phyloP scores from a whole-genome alignment of 1,284 basidiomycete genomes.

The Marasmius sp. region DNA sequence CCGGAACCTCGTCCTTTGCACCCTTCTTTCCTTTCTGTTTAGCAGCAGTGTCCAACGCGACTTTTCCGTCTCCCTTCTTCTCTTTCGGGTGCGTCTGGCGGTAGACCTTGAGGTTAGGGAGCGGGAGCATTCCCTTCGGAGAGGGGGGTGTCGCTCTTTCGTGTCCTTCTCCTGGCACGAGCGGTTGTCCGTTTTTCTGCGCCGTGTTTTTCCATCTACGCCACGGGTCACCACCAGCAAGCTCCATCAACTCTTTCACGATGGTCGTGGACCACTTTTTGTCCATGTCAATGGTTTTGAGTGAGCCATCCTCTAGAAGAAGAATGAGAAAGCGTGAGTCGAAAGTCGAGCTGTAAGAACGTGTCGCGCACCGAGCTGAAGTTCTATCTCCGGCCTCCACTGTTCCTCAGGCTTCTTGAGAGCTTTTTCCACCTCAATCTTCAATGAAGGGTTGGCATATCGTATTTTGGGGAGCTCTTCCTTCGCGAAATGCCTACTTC shows the following conservation, averaged over 20 bases:
- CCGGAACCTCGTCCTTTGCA: neutral
- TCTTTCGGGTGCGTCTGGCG: constrained; percentile 12
- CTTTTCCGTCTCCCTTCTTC: constrained; percentile 2
- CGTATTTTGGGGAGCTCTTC: constrained; percentile 73
- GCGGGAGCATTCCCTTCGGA: neutral
- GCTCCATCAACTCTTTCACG: constrained; percentile 65
- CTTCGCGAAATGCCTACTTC: constrained; percentile 68
- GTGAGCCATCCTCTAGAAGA: constrained; percentile 51
- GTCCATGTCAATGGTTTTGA: constrained; percentile 51
- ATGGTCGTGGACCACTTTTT: constrained; percentile 69
- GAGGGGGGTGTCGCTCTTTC: constrained; percentile 14
- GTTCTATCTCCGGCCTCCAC: constrained; percentile 57
- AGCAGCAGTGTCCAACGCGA: constrained; percentile 1
- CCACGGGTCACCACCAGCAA: constrained; percentile 62
- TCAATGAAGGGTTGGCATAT: constrained; percentile 64
- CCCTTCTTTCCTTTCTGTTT: neutral
- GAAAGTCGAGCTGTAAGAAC: constrained; percentile 13
- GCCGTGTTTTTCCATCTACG: constrained; percentile 51
- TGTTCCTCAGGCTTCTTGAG: constrained; percentile 50
- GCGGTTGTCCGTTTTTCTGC: constrained; percentile 42
- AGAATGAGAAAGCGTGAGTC: neutral
- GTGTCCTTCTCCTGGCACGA: constrained; percentile 42
- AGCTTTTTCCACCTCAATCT: constrained; percentile 55
- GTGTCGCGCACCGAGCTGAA: constrained; percentile 55
- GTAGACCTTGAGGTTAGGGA: constrained; percentile 24